Evolutionary conservation across 2,329 filamentous ascomycete genomes (phyloP).

Genomic region (Hortaea werneckii): DNA sequence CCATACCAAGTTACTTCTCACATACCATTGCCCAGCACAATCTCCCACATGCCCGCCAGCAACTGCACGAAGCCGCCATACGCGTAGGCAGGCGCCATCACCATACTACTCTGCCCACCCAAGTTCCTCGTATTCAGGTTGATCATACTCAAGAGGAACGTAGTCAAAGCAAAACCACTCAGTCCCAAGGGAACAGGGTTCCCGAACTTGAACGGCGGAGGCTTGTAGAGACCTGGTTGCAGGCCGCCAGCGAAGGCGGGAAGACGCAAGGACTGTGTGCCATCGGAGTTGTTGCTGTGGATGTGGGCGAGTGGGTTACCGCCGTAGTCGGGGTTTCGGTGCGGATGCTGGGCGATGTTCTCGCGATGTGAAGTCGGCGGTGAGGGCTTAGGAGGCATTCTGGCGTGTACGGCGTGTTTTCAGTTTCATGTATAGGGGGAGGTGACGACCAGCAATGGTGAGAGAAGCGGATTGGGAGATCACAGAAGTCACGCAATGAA

Average conservation of each 20-base stretch:
- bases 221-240: constrained; percentile 59
- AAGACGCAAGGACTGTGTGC: constrained; percentile 33
- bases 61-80: constrained; percentile 74
- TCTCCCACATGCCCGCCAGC: constrained; percentile 82
- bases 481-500: too few relatives aligned
- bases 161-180: constrained; percentile 70
- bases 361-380: background rate
- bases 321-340: constrained; percentile 16
- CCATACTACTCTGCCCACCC: constrained; percentile 49
- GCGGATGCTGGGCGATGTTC: background rate
- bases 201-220: constrained; percentile 51
- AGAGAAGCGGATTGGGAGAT: too few relatives aligned
- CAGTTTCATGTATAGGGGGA: too few relatives aligned
- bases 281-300: constrained; percentile 31
- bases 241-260: constrained; percentile 62
- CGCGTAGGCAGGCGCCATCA: constrained; percentile 59
- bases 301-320: constrained; percentile 41
- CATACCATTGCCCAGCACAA: constrained; percentile 59
- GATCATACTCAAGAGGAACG: constrained; percentile 65
- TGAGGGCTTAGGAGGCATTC: background rate
- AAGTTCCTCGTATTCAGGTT: constrained; percentile 59
- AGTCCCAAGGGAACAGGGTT: constrained; percentile 73
- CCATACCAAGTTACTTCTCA: too few relatives aligned
- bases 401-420: too few relatives aligned
- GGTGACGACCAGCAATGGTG: too few relatives aligned